phyloP scores from a whole-genome alignment of 129 eudicot species.

The Pseudognaphalium luteoalbum region DNA sequence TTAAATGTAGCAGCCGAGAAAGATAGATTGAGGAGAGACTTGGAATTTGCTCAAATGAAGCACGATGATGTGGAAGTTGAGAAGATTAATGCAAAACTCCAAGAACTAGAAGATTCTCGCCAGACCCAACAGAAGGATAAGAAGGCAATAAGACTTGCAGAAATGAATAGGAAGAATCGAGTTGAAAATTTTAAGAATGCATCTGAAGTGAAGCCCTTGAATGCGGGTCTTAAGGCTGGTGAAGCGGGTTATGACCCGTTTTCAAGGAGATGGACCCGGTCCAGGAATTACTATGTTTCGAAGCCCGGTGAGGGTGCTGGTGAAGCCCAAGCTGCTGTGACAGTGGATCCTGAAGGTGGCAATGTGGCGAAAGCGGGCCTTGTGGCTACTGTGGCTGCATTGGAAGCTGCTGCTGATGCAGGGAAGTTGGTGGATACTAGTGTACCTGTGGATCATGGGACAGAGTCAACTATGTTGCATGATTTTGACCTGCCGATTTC shows the following conservation, averaged over 20 bases:
- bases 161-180: constrained; percentile 88
- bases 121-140: constrained; percentile 54
- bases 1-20: constrained; percentile 91
- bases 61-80: constrained; percentile 68
- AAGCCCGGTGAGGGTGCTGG: constrained; percentile 50
- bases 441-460: constrained; percentile 90
- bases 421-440: constrained; percentile 93
- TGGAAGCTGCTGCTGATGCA: constrained; percentile 90
- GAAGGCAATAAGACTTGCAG: constrained; percentile 77
- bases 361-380: constrained; percentile 41
- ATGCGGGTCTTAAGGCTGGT: constrained; percentile 65
- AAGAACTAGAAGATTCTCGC: constrained; percentile 70
- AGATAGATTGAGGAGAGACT: constrained; percentile 69
- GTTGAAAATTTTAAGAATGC: constrained; percentile 91
- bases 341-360: constrained; percentile 28
- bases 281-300: constrained; percentile 74
- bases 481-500: constrained; percentile 83
- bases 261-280: constrained; percentile 97
- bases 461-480: constrained; percentile 72
- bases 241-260: constrained; percentile 99
- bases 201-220: constrained; percentile 62
- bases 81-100: constrained; percentile 68
- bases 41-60: constrained; percentile 70
- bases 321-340: constrained; percentile 32
- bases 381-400: constrained; percentile 78